Conservation (phyloP, 2,329 filamentous ascomycete species). For the Monosporascus ibericus region DNA sequence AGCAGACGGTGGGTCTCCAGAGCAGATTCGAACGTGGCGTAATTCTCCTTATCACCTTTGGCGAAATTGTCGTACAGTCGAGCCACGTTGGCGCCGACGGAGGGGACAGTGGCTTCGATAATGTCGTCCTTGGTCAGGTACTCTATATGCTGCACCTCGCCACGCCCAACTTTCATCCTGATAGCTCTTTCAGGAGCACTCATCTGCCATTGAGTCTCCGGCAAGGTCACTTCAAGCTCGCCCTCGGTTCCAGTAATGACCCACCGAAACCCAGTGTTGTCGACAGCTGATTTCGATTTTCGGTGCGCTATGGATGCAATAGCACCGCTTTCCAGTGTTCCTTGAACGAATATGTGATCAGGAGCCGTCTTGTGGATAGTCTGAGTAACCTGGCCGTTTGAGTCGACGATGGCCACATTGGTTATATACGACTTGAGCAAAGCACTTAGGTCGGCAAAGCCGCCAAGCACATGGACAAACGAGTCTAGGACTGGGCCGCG, state of each 20-base stretch:
- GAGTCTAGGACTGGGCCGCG: conserved; percentile 24
- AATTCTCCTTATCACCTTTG: conserved; percentile 6
- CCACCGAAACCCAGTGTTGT: conserved; percentile 24
- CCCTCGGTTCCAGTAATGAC: conserved; percentile 31
- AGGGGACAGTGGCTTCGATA: conserved; percentile 4
- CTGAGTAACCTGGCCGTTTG: conserved; percentile 15
- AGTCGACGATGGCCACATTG: conserved; percentile 14
- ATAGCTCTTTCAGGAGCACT: conserved; percentile 7
- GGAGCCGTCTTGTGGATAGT: conserved; percentile 21
- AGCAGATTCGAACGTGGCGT: conserved; percentile 16
- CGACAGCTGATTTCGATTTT: conserved; percentile 12
- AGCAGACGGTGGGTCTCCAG: conserved; percentile 16
- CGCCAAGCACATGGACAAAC: conserved; percentile 27
- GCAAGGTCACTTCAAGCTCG: conserved; percentile 23
- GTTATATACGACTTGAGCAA: conserved; percentile 20
- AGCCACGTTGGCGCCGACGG: conserved; percentile 11
- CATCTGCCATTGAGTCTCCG: conserved; percentile 13
- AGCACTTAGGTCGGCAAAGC: conserved; percentile 20
- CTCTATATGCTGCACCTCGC: conserved; percentile 6
- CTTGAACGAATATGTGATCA: conserved; percentile 30
- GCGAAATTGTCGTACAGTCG: conserved; percentile 17
- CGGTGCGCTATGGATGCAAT: conserved; percentile 23
- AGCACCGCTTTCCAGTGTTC: conserved; percentile 23
- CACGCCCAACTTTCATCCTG: conserved; percentile 11
- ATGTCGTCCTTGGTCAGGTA: conserved; percentile 4